Base-by-base conservation (phyloP, 2,329 filamentous ascomycete genomes). In the Nigrospora oryzae region DNA sequence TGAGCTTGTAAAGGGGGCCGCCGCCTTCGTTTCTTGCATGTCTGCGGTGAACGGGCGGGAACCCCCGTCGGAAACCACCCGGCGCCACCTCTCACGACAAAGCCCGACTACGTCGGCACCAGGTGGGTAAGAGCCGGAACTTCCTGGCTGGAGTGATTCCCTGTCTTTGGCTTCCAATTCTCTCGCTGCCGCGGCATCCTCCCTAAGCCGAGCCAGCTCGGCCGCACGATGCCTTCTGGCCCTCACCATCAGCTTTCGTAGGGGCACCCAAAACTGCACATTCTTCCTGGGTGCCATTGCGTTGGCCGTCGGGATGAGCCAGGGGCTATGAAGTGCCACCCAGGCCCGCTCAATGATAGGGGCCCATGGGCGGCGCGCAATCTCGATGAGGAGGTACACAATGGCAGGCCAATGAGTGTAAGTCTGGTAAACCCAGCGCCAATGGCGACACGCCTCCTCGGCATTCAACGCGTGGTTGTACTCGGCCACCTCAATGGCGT, bases 401-500 rank as follows among this genome's bases (percentile, higher is more conserved):
- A 75, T 64, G 19, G 71, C 68, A 42, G 73, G 69, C 72, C 72
- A 76, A 44, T 71, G 71, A 5, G 69, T 68, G 45, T 75, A 75
- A 0, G 70, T 75, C 50, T 67, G 64, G 50, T 70, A 73, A 2
- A 75, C 56, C 73, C 73, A 76, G 16, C 64, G 58, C 57, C 70
- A 76, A 34, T 68, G 66, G 41, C 64, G 65, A 50, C 63, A 68
- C 7, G 68, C 61, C 7, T 58, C 54, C 37, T 88, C 82, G 0
- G 73, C 77, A 53, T 84, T 79, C 13, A 89, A 65, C 1, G 85
- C 69, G 40, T 82, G 69, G 15, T 77, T 77, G 57, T 86, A 81
- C 60, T 90, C 86, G 39, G 89, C 74, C 23, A 89, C 80, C 55
- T 90, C 85, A 23, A 90, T 74, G 3, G 84, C 81, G 0, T 83